Evolutionary conservation across 352 stramenopile species (phyloP).

Genomic region (Globisporangium paddicum): DNA sequence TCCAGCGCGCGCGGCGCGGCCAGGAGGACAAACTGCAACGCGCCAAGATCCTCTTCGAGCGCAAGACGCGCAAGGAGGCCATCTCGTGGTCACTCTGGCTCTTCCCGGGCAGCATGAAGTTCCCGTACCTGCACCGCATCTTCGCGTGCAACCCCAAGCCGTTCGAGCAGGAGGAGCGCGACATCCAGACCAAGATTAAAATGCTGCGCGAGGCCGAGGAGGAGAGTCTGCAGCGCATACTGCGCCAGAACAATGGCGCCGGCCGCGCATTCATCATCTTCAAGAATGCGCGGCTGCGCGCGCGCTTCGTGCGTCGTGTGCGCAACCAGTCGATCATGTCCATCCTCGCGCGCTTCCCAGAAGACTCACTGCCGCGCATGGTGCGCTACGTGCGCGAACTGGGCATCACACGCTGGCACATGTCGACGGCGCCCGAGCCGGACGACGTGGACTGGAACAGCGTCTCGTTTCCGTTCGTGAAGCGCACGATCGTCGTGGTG

Average conservation of each 20-base stretch:
- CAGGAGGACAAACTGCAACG: constrained; percentile 57
- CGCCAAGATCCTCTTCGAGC: constrained; percentile 49
- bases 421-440: constrained; percentile 68
- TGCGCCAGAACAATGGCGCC: constrained; percentile 66
- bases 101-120: constrained; percentile 64
- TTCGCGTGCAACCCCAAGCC: constrained; percentile 38
- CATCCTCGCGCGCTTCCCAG: constrained; percentile 67
- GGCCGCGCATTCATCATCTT: constrained; percentile 82
- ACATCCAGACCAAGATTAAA: constrained; percentile 40
- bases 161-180: constrained; percentile 38
- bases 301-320: constrained; percentile 72
- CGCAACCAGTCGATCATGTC: constrained; percentile 71
- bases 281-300: constrained; percentile 62
- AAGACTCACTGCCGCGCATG: constrained; percentile 48
- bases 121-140: constrained; percentile 52
- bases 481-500: constrained; percentile 64
- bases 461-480: constrained; percentile 77
- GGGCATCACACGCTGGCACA: constrained; percentile 69
- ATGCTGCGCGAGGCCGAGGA: constrained; percentile 50
- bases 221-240: constrained; percentile 44
- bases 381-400: constrained; percentile 79
- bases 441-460: constrained; percentile 87
- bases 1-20: constrained; percentile 40
- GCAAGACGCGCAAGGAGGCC: constrained; percentile 28
- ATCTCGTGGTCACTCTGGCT: constrained; percentile 63